Evolutionary conservation across 2,329 filamentous ascomycete species (phyloP).

Genomic region (Scolecobasidium constrictum): DNA sequence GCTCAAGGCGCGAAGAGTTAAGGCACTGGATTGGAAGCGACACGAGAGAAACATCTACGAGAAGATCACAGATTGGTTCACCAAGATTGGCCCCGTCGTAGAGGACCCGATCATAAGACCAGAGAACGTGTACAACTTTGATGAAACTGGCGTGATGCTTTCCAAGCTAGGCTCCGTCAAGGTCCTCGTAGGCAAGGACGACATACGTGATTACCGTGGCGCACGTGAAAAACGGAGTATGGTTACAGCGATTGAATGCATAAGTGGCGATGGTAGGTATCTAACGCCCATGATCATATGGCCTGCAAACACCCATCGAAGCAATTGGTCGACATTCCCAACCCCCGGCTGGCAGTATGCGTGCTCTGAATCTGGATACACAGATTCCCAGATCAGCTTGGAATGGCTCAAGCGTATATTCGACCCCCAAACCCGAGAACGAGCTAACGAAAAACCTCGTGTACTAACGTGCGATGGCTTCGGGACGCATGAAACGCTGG

Average conservation of each 20-base stretch:
- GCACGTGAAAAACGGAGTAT: conserved; percentile 15
- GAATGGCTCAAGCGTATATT: conserved; percentile 25
- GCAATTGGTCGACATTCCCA: conserved; percentile 12
- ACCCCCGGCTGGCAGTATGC: conserved; percentile 12
- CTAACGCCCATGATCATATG: conserved; percentile 15
- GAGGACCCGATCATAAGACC: conserved; percentile 11
- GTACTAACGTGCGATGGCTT: conserved; percentile 26
- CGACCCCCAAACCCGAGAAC: conserved; percentile 21
- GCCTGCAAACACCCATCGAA: conserved; percentile 15
- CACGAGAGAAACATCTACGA: conserved; percentile 15
- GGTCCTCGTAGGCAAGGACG: conserved; percentile 16
- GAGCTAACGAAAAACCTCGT: conserved; percentile 20
- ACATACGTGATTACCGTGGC: conserved; percentile 14
- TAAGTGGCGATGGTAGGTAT: conserved; percentile 15
- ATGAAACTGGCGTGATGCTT: conserved; percentile 16
- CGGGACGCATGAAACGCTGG: conserved; percentile 20
- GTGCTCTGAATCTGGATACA: conserved; percentile 11
- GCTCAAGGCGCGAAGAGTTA: conserved; percentile 7
- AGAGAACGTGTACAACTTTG: conserved; percentile 18
- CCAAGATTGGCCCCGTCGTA: conserved; percentile 14
- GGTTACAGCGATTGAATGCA: conserved; percentile 16
- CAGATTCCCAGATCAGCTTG: conserved; percentile 18
- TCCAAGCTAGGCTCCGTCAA: conserved; percentile 14
- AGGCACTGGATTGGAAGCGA: conserved; percentile 9
- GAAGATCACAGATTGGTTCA: conserved; percentile 18